Evolutionary conservation across 192 early-diverging fungal genomes (phyloP).

Genomic region (Backusella parvicylindrica): DNA sequence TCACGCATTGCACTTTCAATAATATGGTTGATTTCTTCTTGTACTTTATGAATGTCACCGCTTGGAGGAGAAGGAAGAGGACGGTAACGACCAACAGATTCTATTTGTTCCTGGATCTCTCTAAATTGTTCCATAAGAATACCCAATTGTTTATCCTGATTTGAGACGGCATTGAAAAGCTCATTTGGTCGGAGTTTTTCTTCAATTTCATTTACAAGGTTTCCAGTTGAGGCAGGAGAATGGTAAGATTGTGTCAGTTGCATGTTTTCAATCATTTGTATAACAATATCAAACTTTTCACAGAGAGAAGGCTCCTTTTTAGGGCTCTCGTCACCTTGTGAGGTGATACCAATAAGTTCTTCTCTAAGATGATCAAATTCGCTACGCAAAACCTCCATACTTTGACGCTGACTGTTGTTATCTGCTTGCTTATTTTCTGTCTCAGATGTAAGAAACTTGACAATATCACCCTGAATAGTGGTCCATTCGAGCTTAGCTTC

Average conservation of each 20-base stretch:
- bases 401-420: not conserved
- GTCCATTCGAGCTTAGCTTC: constrained; percentile 25
- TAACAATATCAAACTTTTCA: constrained; percentile 25
- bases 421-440: not conserved
- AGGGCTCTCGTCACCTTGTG: not conserved
- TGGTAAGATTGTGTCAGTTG: constrained; percentile 11
- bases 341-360: constrained; percentile 10
- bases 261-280: constrained; percentile 22
- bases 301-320: constrained; percentile 7
- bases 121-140: not conserved
- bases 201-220: not conserved
- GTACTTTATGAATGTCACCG: not conserved
- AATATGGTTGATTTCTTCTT: not conserved
- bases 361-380: constrained; percentile 12
- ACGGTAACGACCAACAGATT: not conserved
- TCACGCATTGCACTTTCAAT: not conserved
- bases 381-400: constrained; percentile 3
- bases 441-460: constrained; percentile 23
- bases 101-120: not conserved
- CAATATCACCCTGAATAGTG: constrained; percentile 24
- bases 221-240: not conserved
- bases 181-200: not conserved
- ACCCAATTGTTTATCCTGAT: not conserved
- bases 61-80: not conserved
- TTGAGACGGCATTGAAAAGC: not conserved